Percentiles rank a stretch among this genome's conserved stretches.
phyloP scores from a whole-genome alignment of 2,329 filamentous ascomycete species.

The Fusarium sp. region DNA sequence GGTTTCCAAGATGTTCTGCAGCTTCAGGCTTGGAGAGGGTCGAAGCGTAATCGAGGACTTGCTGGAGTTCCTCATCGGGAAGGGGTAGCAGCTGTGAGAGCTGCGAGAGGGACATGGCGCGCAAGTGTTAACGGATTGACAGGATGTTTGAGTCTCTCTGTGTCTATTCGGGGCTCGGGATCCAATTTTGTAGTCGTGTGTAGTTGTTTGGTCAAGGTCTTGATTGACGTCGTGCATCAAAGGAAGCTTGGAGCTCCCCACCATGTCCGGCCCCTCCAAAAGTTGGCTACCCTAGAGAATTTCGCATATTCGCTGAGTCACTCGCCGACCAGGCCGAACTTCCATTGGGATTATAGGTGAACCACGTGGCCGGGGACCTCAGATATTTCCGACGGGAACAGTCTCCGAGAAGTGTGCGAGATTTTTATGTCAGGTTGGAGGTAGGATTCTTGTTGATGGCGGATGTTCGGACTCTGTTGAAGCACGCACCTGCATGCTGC shows the following conservation, averaged over 20 bases:
- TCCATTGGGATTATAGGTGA: background rate
- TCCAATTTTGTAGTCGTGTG: background rate
- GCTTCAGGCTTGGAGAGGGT: slow-evolving; percentile 82
- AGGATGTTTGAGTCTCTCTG: background rate
- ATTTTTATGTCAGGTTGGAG: background rate
- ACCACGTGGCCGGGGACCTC: background rate
- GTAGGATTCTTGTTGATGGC: background rate
- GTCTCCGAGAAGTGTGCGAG: background rate
- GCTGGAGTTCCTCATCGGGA: slow-evolving; percentile 84
- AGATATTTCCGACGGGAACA: background rate
- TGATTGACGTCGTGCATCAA: slow-evolving; percentile 34
- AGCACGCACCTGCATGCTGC: background rate
- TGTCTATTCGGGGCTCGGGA: background rate
- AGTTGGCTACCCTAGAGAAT: background rate
- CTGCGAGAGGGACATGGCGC: slow-evolving; percentile 69
- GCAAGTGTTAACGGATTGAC: background rate
- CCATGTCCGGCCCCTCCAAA: slow-evolving; percentile 32
- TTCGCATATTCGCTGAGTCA: slow-evolving; percentile 33
- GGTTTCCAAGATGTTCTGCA: slow-evolving; percentile 85
- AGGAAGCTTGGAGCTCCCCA: slow-evolving; percentile 36
- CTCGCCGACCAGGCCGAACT: slow-evolving; percentile 17
- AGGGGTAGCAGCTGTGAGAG: slow-evolving; percentile 85
- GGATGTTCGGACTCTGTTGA: background rate
- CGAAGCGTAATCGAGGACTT: slow-evolving; percentile 85
- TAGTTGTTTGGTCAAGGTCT: background rate